phyloP scores from a whole-genome alignment of 2,329 filamentous ascomycete species.

The Colletotrichum australisinense region DNA sequence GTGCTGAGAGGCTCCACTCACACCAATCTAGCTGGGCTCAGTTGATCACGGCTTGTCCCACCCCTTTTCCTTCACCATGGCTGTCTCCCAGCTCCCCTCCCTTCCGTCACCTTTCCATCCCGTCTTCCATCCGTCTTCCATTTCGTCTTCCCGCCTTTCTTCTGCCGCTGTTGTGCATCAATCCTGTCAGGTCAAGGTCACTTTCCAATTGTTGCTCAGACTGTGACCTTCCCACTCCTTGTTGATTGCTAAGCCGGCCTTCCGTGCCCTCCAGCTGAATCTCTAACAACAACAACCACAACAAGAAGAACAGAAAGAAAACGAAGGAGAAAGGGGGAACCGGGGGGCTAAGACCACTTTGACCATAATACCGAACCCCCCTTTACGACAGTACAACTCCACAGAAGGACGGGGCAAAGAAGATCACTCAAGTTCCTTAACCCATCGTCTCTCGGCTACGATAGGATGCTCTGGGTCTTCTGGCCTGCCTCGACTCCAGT shows the following conservation, averaged over 20 bases:
- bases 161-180: neutral
- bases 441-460: neutral
- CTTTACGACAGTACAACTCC: slow-evolving; percentile 11
- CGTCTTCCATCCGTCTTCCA: slow-evolving; percentile 13
- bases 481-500: neutral
- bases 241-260: neutral
- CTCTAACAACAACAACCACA: neutral
- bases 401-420: neutral
- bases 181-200: neutral
- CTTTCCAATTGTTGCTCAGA: neutral
- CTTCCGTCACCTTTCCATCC: neutral
- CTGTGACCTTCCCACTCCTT: neutral
- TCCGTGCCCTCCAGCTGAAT: neutral
- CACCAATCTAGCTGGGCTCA: neutral
- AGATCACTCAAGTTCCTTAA: neutral
- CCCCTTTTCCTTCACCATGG: neutral
- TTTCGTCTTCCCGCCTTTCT: neutral
- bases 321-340: neutral
- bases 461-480: slow-evolving; percentile 2
- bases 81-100: neutral
- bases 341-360: neutral
- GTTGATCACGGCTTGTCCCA: neutral
- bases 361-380: neutral
- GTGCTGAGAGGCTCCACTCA: slow-evolving; percentile 1
- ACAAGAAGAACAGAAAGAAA: neutral